Percentiles rank a stretch among this genome's conserved stretches.
phyloP scores from a whole-genome alignment of 2,329 filamentous ascomycete species.

The Elsinoe ampelina region DNA sequence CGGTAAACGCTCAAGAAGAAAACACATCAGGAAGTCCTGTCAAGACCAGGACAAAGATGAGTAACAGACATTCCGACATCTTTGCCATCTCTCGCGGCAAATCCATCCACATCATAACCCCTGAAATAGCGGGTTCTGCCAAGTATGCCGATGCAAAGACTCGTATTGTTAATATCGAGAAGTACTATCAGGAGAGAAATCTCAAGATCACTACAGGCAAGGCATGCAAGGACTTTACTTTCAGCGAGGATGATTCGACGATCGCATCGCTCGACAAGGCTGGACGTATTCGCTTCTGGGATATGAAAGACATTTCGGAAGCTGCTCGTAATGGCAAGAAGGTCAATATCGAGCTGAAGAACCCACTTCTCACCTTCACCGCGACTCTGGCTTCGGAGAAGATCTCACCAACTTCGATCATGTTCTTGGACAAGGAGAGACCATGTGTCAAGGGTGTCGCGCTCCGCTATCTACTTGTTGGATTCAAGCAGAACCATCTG shows the following conservation, averaged over 20 bases:
- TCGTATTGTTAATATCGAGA: conserved; percentile 70
- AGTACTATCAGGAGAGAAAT: conserved; percentile 74
- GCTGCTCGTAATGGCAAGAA: conserved; percentile 36
- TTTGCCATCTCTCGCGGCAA: conserved; percentile 95
- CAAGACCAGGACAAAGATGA: conserved; percentile 89
- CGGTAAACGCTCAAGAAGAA: conserved; percentile 74
- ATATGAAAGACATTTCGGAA: conserved; percentile 68
- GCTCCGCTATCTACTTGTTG: conserved; percentile 88
- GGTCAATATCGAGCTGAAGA: conserved; percentile 63
- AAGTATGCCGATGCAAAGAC: conserved; percentile 44
- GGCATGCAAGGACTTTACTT: conserved; percentile 94
- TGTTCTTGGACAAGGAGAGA: conserved; percentile 91
- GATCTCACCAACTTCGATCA: conserved; percentile 90
- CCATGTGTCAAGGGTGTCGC: conserved; percentile 86
- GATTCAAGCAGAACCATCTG: conserved; percentile 98
- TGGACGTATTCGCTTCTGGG: conserved; percentile 95
- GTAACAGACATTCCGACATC: conserved; percentile 79
- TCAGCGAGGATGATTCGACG: conserved; percentile 90
- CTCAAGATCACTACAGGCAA: conserved; percentile 95
- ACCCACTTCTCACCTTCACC: conserved; percentile 75
- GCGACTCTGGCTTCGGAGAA: conserved; percentile 85
- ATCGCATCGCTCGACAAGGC: conserved; percentile 96
- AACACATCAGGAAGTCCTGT: conserved; percentile 85
- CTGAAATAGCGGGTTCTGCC: conserved; percentile 44
- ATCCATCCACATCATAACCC: conserved; percentile 79